phyloP scores from a whole-genome alignment of 2,329 filamentous ascomycete genomes.

The Periconia macrospinosa region DNA sequence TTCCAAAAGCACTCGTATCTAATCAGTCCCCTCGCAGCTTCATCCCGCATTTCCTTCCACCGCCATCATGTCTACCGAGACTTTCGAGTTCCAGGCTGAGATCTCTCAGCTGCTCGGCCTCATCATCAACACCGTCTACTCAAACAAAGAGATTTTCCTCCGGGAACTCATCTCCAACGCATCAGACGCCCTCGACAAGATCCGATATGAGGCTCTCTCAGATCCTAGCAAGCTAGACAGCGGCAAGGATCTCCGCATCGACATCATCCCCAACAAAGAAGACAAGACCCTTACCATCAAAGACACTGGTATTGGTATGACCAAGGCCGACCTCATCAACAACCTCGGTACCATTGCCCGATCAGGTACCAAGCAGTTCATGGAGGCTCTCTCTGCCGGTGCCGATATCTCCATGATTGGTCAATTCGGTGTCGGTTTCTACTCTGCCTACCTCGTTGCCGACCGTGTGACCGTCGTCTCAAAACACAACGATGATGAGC shows the following conservation, averaged over 20 bases:
- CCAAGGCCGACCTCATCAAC: slow-evolving; percentile 99
- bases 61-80: slow-evolving; percentile 78
- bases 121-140: slow-evolving; percentile 99
- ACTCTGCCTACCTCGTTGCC: slow-evolving; percentile 99
- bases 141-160: slow-evolving; percentile 99
- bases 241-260: slow-evolving; percentile 97
- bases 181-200: slow-evolving; percentile 99
- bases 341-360: slow-evolving; percentile 99
- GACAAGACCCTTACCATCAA: slow-evolving; percentile 96
- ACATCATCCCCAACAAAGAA: slow-evolving; percentile 98
- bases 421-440: slow-evolving; percentile 99
- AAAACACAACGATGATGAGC: slow-evolving; percentile 99
- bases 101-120: slow-evolving; percentile 99
- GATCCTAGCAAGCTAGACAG: slow-evolving; percentile 96
- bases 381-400: slow-evolving; percentile 98
- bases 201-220: slow-evolving; percentile 96
- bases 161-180: slow-evolving; percentile 98
- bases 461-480: slow-evolving; percentile 94
- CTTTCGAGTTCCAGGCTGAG: slow-evolving; percentile 99
- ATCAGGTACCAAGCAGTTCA: slow-evolving; percentile 99
- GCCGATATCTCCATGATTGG: slow-evolving; percentile 99
- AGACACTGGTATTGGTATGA: slow-evolving; percentile 99
- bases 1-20: background rate
- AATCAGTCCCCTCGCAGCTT: slow-evolving; percentile 4
- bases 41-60: slow-evolving; percentile 17